A percentile compares a stretch with the other conserved stretches of the same genome.
These are phyloP conservation scores for Ophiostoma ips DNA, from an alignment of 2,329 filamentous ascomycete genomes.

Conservation along the genomic window DNA sequence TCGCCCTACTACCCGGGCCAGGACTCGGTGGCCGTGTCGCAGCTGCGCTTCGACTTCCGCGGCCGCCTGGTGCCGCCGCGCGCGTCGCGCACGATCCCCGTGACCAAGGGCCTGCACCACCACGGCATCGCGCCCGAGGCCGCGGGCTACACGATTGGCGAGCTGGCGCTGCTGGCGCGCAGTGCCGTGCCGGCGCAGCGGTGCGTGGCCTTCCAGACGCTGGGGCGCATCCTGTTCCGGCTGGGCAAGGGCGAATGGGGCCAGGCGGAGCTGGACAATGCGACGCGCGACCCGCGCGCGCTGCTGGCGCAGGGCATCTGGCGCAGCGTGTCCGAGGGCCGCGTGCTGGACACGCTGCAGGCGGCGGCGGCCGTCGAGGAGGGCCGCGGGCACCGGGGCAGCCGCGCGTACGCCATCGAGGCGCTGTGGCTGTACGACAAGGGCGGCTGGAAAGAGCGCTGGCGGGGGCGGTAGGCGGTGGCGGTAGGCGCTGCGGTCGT, in stretches of 20 bases:
- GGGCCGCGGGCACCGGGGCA: slow-evolving; percentile 60
- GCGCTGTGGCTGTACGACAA: slow-evolving; percentile 72
- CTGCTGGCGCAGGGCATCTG: slow-evolving; percentile 68
- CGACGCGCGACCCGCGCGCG: slow-evolving; percentile 6
- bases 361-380: slow-evolving; percentile 56
- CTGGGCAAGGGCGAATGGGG: slow-evolving; percentile 60
- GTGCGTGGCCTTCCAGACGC: slow-evolving; percentile 81
- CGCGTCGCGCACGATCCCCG: slow-evolving; percentile 58
- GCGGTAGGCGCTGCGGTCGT: background rate
- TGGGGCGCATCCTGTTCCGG: slow-evolving; percentile 73
- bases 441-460: slow-evolving; percentile 55
- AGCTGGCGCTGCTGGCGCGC: slow-evolving; percentile 67
- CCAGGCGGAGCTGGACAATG: slow-evolving; percentile 17
- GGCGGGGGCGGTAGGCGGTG: slow-evolving; percentile 38
- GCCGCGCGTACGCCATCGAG: slow-evolving; percentile 73
- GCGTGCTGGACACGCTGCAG: slow-evolving; percentile 61
- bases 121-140: slow-evolving; percentile 86
- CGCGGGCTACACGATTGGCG: slow-evolving; percentile 83
- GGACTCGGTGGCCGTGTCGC: slow-evolving; percentile 54
- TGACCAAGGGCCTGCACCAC: slow-evolving; percentile 74
- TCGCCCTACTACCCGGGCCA: slow-evolving; percentile 74
- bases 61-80: slow-evolving; percentile 69
- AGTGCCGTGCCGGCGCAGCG: slow-evolving; percentile 76
- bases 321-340: slow-evolving; percentile 61
- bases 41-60: slow-evolving; percentile 78